phyloP scores from a whole-genome alignment of 768 basidiomycete genomes.

The Lentinula aciculospora region DNA sequence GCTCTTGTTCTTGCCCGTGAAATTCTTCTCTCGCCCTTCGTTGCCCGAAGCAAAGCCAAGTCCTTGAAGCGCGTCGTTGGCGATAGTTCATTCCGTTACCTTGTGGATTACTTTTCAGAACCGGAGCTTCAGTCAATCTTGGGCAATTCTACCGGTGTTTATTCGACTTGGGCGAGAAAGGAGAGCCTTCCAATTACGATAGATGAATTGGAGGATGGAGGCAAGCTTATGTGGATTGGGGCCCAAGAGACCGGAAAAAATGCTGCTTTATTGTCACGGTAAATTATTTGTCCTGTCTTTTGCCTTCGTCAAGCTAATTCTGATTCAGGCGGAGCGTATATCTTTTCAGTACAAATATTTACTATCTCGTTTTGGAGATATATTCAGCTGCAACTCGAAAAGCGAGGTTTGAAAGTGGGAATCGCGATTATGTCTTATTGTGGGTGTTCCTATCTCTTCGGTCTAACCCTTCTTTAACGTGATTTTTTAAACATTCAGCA shows the following conservation, averaged over 20 bases:
- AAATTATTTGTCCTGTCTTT: background rate
- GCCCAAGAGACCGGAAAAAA: constrained; percentile 22
- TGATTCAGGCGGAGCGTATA: constrained; percentile 8
- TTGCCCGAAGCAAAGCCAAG: background rate
- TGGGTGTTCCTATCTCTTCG: no score
- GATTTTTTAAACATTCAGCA: background rate
- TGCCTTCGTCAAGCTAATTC: no score
- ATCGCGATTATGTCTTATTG: no score
- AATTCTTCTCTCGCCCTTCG: constrained; percentile 1
- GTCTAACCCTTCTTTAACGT: no score
- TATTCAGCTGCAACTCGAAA: no score
- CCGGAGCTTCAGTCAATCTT: background rate
- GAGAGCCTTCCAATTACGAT: constrained; percentile 11
- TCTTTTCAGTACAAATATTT: constrained; percentile 11
- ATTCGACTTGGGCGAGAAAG: constrained; percentile 15
- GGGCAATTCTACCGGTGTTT: constrained; percentile 8
- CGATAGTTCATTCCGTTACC: background rate
- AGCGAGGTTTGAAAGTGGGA: no score
- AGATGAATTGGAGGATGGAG: constrained; percentile 23
- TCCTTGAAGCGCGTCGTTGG: background rate
- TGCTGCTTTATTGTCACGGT: constrained; percentile 29
- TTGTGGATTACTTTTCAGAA: background rate
- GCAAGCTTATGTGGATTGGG: constrained; percentile 28
- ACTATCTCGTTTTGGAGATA: no score
- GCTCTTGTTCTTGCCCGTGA: background rate